These are phyloP conservation scores for Kitagawia praeruptora DNA, from an alignment of 129 eudicot genomes.

Conservation along the genomic window DNA sequence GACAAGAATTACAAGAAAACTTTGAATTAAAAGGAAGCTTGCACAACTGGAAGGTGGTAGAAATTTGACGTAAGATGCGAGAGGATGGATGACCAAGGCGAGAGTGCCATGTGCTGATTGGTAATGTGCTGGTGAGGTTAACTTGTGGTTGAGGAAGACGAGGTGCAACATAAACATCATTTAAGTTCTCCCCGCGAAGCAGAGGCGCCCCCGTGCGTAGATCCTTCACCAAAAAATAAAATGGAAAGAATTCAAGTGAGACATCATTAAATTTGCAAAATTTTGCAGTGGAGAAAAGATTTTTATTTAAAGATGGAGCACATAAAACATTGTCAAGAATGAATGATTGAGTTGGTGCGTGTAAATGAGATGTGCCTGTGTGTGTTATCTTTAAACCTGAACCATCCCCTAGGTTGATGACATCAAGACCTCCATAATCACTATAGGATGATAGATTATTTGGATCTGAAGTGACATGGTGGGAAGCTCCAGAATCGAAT, in stretches of 20 bases:
- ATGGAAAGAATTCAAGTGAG: too few relatives aligned
- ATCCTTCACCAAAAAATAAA: conserved; percentile 11
- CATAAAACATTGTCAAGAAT: not conserved
- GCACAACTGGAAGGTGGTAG: not conserved
- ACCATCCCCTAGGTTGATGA: conserved; percentile 1
- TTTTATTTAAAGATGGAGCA: not conserved
- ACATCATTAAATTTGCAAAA: not conserved
- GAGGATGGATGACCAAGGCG: not conserved
- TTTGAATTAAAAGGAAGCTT: too few relatives aligned
- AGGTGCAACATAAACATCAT: not conserved
- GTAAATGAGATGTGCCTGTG: not conserved
- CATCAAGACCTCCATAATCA: not conserved
- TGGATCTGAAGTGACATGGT: conserved; percentile 4
- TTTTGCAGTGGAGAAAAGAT: not conserved
- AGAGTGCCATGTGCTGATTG: not conserved
- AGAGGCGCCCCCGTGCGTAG: not conserved
- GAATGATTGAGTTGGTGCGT: not conserved
- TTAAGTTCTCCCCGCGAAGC: too few relatives aligned
- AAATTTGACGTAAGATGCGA: not conserved
- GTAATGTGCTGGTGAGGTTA: not conserved
- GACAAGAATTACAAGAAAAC: too few relatives aligned
- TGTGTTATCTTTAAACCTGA: not conserved
- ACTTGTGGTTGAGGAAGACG: not conserved
- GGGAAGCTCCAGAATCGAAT: conserved; percentile 8
- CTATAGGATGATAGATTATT: too few relatives aligned